Evolutionary conservation across 2,329 filamentous ascomycete genomes (phyloP).

Genomic region (Colletotrichum eremochloae): DNA sequence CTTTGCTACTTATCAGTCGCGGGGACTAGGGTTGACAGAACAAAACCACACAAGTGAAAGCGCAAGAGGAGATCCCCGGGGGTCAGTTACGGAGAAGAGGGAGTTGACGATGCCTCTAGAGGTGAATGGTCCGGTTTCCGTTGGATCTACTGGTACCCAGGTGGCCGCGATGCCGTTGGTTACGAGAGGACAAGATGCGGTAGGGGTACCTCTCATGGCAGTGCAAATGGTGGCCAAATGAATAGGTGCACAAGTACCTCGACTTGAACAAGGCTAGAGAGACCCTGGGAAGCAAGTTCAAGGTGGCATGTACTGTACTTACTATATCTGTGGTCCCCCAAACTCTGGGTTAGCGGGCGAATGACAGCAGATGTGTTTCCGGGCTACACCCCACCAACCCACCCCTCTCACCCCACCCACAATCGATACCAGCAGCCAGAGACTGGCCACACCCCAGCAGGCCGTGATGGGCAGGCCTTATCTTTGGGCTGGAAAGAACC

Average conservation of each 20-base stretch:
- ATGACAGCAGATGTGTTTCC: conserved; percentile 29
- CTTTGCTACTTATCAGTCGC: conserved; percentile 34
- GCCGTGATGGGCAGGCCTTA: conserved; percentile 37
- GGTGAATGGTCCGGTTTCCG: conserved; percentile 39
- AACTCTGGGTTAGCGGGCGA: conserved; percentile 35
- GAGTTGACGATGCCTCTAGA: conserved; percentile 40
- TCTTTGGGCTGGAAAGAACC: conserved; percentile 36
- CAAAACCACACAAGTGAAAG: conserved; percentile 40
- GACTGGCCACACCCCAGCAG: conserved; percentile 39
- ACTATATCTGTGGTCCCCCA: conserved; percentile 38
- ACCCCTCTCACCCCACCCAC: conserved; percentile 35
- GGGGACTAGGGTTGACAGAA: conserved; percentile 41
- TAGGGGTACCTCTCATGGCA: conserved; percentile 15
- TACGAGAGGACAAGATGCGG: conserved; percentile 13
- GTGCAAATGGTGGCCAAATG: background rate
- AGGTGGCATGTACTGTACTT: conserved; percentile 11
- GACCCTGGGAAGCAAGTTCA: conserved; percentile 35
- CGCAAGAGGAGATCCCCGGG: conserved; percentile 32
- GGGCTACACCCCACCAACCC: conserved; percentile 39
- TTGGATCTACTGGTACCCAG: conserved; percentile 15
- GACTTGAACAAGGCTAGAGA: background rate
- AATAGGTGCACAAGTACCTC: conserved; percentile 3
- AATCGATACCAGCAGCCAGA: conserved; percentile 38
- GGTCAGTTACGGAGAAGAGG: conserved; percentile 26
- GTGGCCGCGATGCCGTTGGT: conserved; percentile 33